A percentile compares a stretch with the other conserved stretches of the same genome.
These are phyloP conservation scores for Ricinus communis DNA, from an alignment of 345 rosid species.

Conservation along the genomic window DNA sequence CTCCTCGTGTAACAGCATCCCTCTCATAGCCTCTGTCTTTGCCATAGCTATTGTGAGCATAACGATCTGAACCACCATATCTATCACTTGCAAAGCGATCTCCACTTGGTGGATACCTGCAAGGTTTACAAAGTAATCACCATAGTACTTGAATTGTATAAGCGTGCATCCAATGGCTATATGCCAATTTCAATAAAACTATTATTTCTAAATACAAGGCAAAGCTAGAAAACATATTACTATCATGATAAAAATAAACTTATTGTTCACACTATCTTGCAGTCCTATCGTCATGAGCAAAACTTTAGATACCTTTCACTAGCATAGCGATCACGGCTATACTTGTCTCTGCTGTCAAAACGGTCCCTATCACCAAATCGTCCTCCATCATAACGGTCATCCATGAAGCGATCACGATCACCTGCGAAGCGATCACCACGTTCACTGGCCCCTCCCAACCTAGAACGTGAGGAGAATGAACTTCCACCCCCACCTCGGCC, in stretches of 20 bases:
- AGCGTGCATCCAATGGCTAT: background rate
- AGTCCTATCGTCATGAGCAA: background rate
- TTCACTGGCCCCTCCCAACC: slow-evolving; percentile 69
- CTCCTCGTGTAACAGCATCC: slow-evolving; percentile 62
- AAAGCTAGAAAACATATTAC: background rate
- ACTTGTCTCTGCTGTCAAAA: slow-evolving; percentile 72
- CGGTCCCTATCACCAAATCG: slow-evolving; percentile 85
- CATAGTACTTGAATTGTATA: background rate
- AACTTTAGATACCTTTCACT: slow-evolving; percentile 62
- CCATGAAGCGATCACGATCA: slow-evolving; percentile 85
- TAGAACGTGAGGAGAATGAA: slow-evolving; percentile 67
- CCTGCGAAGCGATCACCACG: slow-evolving; percentile 75
- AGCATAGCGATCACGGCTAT: slow-evolving; percentile 70
- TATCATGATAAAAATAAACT: background rate
- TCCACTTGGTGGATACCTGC: slow-evolving; percentile 68
- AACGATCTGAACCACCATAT: slow-evolving; percentile 73
- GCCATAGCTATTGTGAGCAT: slow-evolving; percentile 62
- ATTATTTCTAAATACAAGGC: background rate
- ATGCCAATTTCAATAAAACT: background rate
- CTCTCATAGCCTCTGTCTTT: slow-evolving; percentile 74
- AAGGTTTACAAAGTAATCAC: slow-evolving; percentile 13
- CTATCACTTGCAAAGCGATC: slow-evolving; percentile 75
- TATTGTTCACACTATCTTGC: background rate
- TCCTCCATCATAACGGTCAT: slow-evolving; percentile 85
- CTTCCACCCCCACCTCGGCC: slow-evolving; percentile 73